Base-by-base conservation (phyloP, 2,329 filamentous ascomycete genomes). In the Talaromyces sp. region DNA sequence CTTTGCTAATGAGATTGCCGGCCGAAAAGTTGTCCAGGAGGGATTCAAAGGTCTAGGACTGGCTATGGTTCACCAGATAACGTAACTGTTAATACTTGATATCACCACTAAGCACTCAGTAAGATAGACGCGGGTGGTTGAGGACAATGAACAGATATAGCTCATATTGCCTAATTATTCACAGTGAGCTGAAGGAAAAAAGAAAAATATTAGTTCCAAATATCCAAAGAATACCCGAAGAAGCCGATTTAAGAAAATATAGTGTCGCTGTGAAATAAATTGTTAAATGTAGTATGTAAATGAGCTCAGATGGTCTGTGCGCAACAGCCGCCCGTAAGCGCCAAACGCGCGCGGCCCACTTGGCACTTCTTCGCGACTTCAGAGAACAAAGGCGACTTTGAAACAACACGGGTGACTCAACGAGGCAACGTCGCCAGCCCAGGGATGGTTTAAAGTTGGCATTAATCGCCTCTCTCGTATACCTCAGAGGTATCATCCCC, bases 1-100 rank as follows among this genome's bases (percentile, higher is more conserved):
- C 32, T 88, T 89, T 73, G 86, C 87, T 53, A 88, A 87, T 65
- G 78, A 82, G 61, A 72, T 91, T 69, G 88, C 88, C 57, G 87
- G 87, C 46, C 77, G 80, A 63, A 91, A 91, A 73, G 85, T 91
- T 50, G 78, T 83, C 64, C 83, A 82, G 64, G 85, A 89, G 65
- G 88, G 88, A 5, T 90, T 91, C 70, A 72, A 72, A 59, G 80
- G 80, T 31, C 75, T 89, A 65, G 80, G 72, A 14, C 17, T 41
- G 9, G 51, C 46, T 41, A 38, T 61, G 19, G 35, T 17, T 6
- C 58, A 60, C 26, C 49, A 31, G 17, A 9, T 62, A n/a, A 43
- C 9, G 6, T 55, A 51, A 58, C 21, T 31, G 14, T 26, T 46
- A 21, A 5, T 10, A 24, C n/a, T 21, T 14, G 41, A n/a, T n/a